phyloP scores from a whole-genome alignment of 306 rosid genomes.

The Acacia crassicarpa region DNA sequence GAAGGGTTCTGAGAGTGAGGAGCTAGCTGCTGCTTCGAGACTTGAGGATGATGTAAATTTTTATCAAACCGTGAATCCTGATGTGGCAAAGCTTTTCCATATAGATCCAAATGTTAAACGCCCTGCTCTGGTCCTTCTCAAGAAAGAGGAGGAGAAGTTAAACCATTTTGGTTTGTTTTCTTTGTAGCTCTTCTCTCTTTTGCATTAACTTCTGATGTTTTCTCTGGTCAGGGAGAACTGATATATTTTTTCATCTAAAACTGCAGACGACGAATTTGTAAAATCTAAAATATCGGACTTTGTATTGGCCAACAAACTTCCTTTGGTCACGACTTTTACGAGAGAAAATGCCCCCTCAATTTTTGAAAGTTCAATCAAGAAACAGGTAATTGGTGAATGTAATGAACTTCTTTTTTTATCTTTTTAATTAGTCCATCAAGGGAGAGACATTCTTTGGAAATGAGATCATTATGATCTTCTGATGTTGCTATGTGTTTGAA shows the following conservation, averaged over 20 bases:
- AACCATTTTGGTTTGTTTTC: conserved; percentile 69
- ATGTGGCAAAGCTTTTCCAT: conserved; percentile 91
- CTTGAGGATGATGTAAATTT: conserved; percentile 90
- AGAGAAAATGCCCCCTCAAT: conserved; percentile 82
- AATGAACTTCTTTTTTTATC: background rate
- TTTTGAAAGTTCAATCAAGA: conserved; percentile 90
- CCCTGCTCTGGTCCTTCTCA: conserved; percentile 79
- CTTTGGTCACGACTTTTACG: conserved; percentile 78
- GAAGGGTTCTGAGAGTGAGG: conserved; percentile 93
- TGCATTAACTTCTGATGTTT: background rate
- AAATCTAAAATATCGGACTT: conserved; percentile 74
- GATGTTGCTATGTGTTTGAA: conserved; percentile 23
- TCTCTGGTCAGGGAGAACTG: background rate
- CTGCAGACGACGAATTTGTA: conserved; percentile 72
- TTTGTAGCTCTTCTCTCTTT: conserved; percentile 8
- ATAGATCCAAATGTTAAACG: conserved; percentile 76
- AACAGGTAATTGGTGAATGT: conserved; percentile 68
- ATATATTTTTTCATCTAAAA: conserved; percentile 20
- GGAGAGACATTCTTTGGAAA: conserved; percentile 9
- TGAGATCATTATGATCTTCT: conserved; percentile 3
- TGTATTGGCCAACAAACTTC: conserved; percentile 85
- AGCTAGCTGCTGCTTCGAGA: conserved; percentile 89
- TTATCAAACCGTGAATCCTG: conserved; percentile 85
- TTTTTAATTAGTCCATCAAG: conserved; percentile 5
- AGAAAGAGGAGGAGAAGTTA: conserved; percentile 86